A percentile compares a stretch with the other conserved stretches of the same genome.
phyloP scores from a whole-genome alignment of 2,329 filamentous ascomycete species.

The Davidsoniella australis region DNA sequence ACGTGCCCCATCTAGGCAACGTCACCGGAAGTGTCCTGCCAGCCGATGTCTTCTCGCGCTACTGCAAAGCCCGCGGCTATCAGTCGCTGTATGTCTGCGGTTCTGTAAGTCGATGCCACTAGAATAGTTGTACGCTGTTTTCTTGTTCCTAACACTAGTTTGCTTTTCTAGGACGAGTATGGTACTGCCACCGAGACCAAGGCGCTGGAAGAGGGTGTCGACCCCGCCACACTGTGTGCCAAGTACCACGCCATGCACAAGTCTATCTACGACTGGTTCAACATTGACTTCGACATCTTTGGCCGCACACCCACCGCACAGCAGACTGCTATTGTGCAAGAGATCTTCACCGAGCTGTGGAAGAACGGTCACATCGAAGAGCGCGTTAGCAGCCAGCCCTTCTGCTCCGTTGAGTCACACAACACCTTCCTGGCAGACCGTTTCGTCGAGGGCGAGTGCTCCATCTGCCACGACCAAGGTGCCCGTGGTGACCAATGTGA shows the following conservation, averaged over 20 bases:
- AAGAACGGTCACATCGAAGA: slow-evolving; percentile 81
- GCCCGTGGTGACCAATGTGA: slow-evolving; percentile 61
- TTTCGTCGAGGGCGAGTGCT: slow-evolving; percentile 66
- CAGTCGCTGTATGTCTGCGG: slow-evolving; percentile 77
- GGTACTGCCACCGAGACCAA: slow-evolving; percentile 93
- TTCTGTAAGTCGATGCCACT: slow-evolving; percentile 18
- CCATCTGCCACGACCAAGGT: slow-evolving; percentile 53
- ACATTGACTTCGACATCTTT: slow-evolving; percentile 88
- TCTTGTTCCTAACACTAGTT: background rate
- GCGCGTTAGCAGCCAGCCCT: slow-evolving; percentile 74
- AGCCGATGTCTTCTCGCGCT: slow-evolving; percentile 73
- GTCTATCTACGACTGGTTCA: slow-evolving; percentile 90
- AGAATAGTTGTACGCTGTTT: background rate
- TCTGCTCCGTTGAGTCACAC: slow-evolving; percentile 54
- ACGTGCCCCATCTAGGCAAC: slow-evolving; percentile 73
- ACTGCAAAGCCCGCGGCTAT: slow-evolving; percentile 61
- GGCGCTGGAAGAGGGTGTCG: slow-evolving; percentile 72
- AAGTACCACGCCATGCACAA: slow-evolving; percentile 87
- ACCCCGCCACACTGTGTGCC: slow-evolving; percentile 69
- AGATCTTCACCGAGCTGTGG: slow-evolving; percentile 75
- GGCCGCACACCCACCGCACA: slow-evolving; percentile 77
- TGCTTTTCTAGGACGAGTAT: slow-evolving; percentile 58
- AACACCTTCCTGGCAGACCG: slow-evolving; percentile 68
- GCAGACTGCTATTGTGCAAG: slow-evolving; percentile 85
- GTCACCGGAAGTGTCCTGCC: slow-evolving; percentile 75